A percentile compares a stretch with the other conserved stretches of the same genome.
These are phyloP conservation scores for Russula foetens DNA, from an alignment of 768 basidiomycete genomes.

Conservation along the genomic window DNA sequence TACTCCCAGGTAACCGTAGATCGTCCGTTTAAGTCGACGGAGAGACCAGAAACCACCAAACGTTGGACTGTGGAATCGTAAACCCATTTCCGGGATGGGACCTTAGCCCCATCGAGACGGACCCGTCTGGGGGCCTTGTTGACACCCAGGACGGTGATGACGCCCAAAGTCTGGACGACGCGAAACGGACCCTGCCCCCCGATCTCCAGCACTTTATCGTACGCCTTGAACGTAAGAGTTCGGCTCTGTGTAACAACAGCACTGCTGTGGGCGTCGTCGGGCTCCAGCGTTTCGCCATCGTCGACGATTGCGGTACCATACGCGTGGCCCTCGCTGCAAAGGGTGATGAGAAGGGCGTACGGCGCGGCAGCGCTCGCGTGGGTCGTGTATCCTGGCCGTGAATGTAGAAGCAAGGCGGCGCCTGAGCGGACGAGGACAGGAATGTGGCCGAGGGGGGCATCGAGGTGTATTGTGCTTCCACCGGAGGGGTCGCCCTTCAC, in stretches of 20 bases:
- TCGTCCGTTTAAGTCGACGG: constrained; percentile 7
- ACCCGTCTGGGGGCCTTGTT: neutral
- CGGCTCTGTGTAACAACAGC: constrained; percentile 41
- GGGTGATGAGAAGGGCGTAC: constrained; percentile 54
- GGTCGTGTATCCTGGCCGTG: constrained; percentile 56
- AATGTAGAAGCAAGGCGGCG: constrained; percentile 55
- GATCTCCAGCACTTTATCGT: constrained; percentile 31
- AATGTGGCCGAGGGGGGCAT: constrained; percentile 68
- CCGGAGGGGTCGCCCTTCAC: constrained; percentile 30
- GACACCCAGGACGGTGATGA: constrained; percentile 51
- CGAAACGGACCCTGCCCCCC: constrained; percentile 33
- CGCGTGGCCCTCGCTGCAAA: constrained; percentile 39
- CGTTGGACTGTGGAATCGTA: constrained; percentile 10
- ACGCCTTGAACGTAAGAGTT: constrained; percentile 38
- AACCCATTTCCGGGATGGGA: constrained; percentile 6
- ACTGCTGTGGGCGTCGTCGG: no score
- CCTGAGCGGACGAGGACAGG: constrained; percentile 70
- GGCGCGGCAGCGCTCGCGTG: constrained; percentile 55
- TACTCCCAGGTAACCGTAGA: constrained; percentile 3
- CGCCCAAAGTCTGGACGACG: constrained; percentile 39
- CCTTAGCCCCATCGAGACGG: neutral
- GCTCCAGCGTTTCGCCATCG: constrained; percentile 53
- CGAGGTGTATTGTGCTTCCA: constrained; percentile 41
- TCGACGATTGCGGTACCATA: constrained; percentile 59
- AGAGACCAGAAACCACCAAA: constrained; percentile 5